Conservation (phyloP, 805 yeast genomes). For the Ogataea populi-albae region DNA sequence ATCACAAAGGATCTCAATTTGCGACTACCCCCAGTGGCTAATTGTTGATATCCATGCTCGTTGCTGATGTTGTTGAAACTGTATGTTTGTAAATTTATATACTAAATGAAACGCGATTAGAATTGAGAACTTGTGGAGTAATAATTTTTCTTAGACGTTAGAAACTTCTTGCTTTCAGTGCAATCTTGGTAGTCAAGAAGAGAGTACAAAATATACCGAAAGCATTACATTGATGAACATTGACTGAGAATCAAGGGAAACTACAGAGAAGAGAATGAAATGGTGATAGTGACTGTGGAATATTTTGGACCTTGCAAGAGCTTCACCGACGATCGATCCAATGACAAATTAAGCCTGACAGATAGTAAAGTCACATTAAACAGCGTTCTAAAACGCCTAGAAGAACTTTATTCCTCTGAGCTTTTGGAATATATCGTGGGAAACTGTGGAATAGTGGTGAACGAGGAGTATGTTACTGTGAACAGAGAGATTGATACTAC, state of each 20-base stretch:
- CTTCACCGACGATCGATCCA: constrained; percentile 20
- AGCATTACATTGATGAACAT: too few species aligned
- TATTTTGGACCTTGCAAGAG: constrained; percentile 33
- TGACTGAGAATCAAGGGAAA: too few species aligned
- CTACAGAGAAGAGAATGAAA: too few species aligned
- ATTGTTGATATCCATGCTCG: neutral
- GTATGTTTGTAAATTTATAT: neutral
- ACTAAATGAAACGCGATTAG: too few species aligned
- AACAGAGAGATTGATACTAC: constrained; percentile 11
- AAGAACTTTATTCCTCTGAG: constrained; percentile 13
- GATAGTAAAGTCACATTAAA: constrained; percentile 4
- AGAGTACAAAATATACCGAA: too few species aligned
- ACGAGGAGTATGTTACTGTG: constrained; percentile 27
- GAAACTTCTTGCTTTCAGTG: too few species aligned
- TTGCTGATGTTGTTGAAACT: neutral
- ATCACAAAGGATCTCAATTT: too few species aligned
- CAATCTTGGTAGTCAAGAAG: too few species aligned
- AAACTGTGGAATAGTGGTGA: constrained; percentile 28
- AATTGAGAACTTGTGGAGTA: too few species aligned
- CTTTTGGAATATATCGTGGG: constrained; percentile 21
- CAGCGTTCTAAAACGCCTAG: constrained; percentile 5
- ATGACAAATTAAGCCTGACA: constrained; percentile 11
- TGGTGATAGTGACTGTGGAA: constrained; percentile 20
- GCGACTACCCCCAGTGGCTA: neutral
- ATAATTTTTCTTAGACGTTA: too few species aligned